These are phyloP conservation scores for Mycosphaerella sp. DNA, from an alignment of 2,329 filamentous ascomycete genomes.

Conservation along the genomic window DNA sequence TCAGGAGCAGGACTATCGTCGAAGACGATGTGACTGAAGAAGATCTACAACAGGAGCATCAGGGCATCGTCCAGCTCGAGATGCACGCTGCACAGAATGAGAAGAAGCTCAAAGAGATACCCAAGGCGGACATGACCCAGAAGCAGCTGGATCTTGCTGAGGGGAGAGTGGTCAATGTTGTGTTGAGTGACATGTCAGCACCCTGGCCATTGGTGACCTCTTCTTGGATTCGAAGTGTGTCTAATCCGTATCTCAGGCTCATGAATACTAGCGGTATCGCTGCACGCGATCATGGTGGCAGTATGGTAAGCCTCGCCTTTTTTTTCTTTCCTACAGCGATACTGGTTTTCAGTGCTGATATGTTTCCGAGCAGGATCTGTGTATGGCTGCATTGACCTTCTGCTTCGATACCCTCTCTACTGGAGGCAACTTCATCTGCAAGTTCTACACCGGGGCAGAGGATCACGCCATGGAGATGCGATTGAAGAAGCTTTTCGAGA, in stretches of 20 bases:
- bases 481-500: constrained; percentile 69
- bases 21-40: constrained; percentile 34
- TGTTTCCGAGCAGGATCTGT: constrained; percentile 63
- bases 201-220: constrained; percentile 80
- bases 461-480: constrained; percentile 71
- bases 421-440: constrained; percentile 90
- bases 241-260: constrained; percentile 95
- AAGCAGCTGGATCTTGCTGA: constrained; percentile 25
- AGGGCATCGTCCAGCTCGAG: constrained; percentile 63
- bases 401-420: constrained; percentile 72
- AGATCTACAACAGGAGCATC: constrained; percentile 38
- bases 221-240: constrained; percentile 81
- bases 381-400: constrained; percentile 76
- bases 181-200: constrained; percentile 98
- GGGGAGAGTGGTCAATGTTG: constrained; percentile 71
- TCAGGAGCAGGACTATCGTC: constrained; percentile 24
- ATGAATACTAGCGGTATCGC: constrained; percentile 93
- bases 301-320: constrained; percentile 64
- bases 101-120: constrained; percentile 5
- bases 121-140: constrained; percentile 18
- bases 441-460: constrained; percentile 89
- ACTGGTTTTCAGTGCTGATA: neutral
- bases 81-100: constrained; percentile 36
- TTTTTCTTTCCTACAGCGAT: neutral
- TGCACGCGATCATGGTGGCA: constrained; percentile 84